Conservation (phyloP, 2,329 filamentous ascomycete genomes). For the Tolypocladium cylindrosporum region DNA sequence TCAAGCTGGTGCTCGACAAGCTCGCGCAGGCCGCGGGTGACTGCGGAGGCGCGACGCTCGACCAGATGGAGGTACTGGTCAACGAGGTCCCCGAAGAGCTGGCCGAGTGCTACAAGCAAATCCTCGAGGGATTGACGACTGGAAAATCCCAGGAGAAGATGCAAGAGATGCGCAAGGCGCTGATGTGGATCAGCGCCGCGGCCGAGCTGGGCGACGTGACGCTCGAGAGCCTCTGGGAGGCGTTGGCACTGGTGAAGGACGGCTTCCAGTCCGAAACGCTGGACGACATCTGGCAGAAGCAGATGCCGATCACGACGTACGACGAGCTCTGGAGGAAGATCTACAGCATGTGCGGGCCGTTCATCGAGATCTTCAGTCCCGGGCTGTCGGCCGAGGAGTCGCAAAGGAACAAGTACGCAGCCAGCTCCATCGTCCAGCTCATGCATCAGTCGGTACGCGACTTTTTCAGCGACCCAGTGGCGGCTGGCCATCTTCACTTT, state of each 20-base stretch:
- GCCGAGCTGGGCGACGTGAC: conserved; percentile 2
- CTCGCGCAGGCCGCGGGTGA: not conserved
- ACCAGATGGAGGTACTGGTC: not conserved
- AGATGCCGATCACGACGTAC: not conserved
- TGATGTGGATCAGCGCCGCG: conserved; percentile 5
- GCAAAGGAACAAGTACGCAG: not conserved
- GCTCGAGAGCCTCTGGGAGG: conserved; percentile 4
- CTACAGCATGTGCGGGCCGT: not conserved
- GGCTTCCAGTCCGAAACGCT: not conserved
- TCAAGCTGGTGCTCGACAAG: conserved; percentile 2
- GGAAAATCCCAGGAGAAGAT: not conserved
- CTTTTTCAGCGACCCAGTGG: not conserved
- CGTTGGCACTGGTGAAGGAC: not conserved
- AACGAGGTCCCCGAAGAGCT: not conserved
- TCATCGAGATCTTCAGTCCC: not conserved
- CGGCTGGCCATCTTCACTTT: not conserved
- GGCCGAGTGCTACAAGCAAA: not conserved
- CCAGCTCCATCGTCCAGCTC: conserved; percentile 1
- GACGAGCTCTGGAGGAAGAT: conserved; percentile 2
- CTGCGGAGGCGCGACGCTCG: not conserved
- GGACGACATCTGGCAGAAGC: not conserved
- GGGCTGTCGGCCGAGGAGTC: not conserved
- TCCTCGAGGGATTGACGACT: not conserved
- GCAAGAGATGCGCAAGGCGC: not conserved
- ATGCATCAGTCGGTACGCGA: conserved; percentile 5